Evolutionary conservation across 495 filamentous ascomycete species (phyloP).

Genomic region (Penicillium arizonense): DNA sequence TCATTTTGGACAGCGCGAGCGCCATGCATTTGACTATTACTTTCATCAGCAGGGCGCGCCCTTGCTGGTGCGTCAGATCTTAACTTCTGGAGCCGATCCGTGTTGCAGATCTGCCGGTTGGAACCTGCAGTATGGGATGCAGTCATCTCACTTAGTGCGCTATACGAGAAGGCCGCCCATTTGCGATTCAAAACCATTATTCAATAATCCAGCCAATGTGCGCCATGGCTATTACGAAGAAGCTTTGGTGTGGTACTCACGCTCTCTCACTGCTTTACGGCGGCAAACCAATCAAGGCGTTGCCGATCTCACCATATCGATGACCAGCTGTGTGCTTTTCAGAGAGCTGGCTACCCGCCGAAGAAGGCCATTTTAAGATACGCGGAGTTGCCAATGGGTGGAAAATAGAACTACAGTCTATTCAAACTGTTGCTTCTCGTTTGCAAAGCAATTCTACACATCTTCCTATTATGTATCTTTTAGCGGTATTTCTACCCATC

Average conservation of each 20-base stretch:
- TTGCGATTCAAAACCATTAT: conserved; percentile 10
- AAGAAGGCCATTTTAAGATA: too few relatives aligned
- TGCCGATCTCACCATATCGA: conserved; percentile 34
- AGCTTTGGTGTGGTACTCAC: conserved; percentile 41
- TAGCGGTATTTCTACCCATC: too few relatives aligned
- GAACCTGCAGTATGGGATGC: conserved; percentile 26
- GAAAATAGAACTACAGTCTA: too few relatives aligned
- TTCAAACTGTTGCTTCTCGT: too few relatives aligned
- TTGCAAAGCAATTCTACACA: too few relatives aligned
- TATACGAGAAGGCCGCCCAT: conserved; percentile 23
- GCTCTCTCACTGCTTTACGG: conserved; percentile 39
- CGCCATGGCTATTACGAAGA: conserved; percentile 13
- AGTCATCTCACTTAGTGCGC: conserved; percentile 20
- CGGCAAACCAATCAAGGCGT: conserved; percentile 26
- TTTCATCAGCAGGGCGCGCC: conserved; percentile 16
- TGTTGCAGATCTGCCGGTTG: conserved; percentile 18
- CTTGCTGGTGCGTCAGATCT: conserved; percentile 16
- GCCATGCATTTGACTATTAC: conserved; percentile 23
- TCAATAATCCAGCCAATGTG: conserved; percentile 17
- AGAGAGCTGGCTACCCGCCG: conserved; percentile 9
- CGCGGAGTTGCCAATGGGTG: too few relatives aligned
- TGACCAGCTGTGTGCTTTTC: conserved; percentile 52
- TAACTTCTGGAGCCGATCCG: conserved; percentile 16
- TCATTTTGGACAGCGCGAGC: conserved; percentile 13
- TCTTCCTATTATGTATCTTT: too few relatives aligned